phyloP scores from a whole-genome alignment of 169 alveolate species.

The Cryptosporidium canis region DNA sequence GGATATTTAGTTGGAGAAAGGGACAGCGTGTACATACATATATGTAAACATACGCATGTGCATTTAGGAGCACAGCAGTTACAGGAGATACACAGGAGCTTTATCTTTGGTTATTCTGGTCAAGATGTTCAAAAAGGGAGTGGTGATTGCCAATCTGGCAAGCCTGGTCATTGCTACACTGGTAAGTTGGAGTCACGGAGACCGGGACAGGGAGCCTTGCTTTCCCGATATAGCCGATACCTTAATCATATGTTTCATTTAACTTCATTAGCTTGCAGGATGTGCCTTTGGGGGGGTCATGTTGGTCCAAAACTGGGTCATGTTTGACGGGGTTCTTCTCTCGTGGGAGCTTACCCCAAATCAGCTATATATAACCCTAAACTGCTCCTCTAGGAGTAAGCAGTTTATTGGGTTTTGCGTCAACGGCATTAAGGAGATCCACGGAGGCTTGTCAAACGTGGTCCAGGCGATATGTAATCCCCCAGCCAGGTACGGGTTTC shows the following conservation, averaged over 20 bases:
- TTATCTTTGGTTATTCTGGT: background rate
- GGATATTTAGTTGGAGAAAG: no score
- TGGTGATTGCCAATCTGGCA: slow-evolving; percentile 32
- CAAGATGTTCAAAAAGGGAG: slow-evolving; percentile 56
- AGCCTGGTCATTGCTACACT: slow-evolving; percentile 40
- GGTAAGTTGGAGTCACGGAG: slow-evolving; percentile 19
- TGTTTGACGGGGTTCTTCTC: slow-evolving; percentile 32
- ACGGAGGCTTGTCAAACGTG: slow-evolving; percentile 16
- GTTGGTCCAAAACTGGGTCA: slow-evolving; percentile 35
- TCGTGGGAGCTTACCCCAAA: slow-evolving; percentile 61
- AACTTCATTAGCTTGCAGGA: slow-evolving; percentile 23
- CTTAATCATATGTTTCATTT: background rate
- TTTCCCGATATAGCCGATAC: background rate
- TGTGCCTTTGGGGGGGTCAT: slow-evolving; percentile 67
- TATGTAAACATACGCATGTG: no score
- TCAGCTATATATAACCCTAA: slow-evolving; percentile 25
- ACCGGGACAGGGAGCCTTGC: background rate
- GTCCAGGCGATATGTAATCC: slow-evolving; percentile 26
- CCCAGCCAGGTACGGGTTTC: slow-evolving; percentile 20
- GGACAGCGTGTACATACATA: no score
- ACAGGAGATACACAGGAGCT: no score
- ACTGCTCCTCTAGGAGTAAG: slow-evolving; percentile 59
- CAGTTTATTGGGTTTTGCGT: slow-evolving; percentile 14
- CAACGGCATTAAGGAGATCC: slow-evolving; percentile 16
- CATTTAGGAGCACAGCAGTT: no score